Base-by-base conservation (phyloP, 1,139 yeast genomes). In the Taphrina flavorubra region DNA sequence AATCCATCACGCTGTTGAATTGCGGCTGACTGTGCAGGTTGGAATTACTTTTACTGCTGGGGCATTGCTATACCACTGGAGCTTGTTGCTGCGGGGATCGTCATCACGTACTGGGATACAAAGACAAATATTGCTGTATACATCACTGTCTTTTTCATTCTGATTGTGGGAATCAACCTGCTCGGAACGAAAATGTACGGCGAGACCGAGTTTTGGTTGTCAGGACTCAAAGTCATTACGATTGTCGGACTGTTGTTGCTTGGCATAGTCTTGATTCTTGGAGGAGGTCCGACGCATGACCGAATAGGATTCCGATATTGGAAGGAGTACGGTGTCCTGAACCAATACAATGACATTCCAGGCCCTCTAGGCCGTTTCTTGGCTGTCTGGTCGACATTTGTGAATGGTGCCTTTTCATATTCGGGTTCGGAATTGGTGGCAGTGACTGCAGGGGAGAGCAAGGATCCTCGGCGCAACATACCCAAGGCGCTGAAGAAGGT, bases 341-440 rank as follows among this genome's bases (percentile, higher is more conserved):
- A 81, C 84, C 87, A 92, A 90, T 72, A 80, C 80, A 71, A 72
- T 11, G 69, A 46, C 10, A 63, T 71, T 31, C 53, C 59, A 1
- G 73, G 73, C 57, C 51, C 56, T 18, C 61, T 67, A 1, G 75
- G 81, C 69, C 90, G 90, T 0, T 86, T 87, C 75, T 82, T 84
- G 71, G 90, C 92, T 65, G 86, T 88, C 58, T 92, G 88, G 14
- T 83, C 81, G 68, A 87, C 89, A 1, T 87, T 89, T 75, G 89
- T 88, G 10, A 85, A 77, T 87, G 90, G 63, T 85, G 89, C 13
- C 77, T 83, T 42, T 86, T 89, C 86, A 6, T 75, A 86, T 64
- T 81, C 84, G n/a, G 96, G 95, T 40, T 87, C 92, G 71, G 97
- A 92, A 79, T 83, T 90, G 73, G 89, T 90, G 40, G 97, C 96